Percentiles rank a stretch among this genome's conserved stretches.
Evolutionary conservation across 495 filamentous ascomycete genomes (phyloP).

Genomic region (Aspergillus kassunensis): DNA sequence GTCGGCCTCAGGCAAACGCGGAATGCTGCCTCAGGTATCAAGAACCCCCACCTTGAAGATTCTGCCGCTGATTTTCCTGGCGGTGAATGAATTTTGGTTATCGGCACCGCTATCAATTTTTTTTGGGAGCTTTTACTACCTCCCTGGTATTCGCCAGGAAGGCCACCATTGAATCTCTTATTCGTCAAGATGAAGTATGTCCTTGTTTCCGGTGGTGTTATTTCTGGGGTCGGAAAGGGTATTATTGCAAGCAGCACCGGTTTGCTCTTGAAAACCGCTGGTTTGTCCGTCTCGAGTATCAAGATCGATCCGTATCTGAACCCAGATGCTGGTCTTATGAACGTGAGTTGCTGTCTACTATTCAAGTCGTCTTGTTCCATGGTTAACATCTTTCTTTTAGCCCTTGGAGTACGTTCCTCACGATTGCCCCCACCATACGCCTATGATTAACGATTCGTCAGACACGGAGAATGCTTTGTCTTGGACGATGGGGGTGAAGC

Average conservation of each 20-base stretch:
- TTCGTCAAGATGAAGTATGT: conserved; percentile 72
- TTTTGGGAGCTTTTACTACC: conserved; percentile 19
- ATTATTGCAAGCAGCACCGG: conserved; percentile 65
- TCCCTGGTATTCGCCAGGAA: conserved; percentile 21
- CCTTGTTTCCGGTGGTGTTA: conserved; percentile 78
- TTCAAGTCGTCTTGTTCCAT: background rate
- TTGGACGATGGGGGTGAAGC: conserved; percentile 74
- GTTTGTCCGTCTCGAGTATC: conserved; percentile 58
- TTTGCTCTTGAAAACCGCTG: conserved; percentile 78
- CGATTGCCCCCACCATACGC: background rate
- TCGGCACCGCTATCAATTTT: conserved; percentile 12
- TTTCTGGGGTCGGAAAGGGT: conserved; percentile 80
- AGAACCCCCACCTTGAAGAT: too few species aligned
- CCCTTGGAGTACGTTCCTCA: conserved; percentile 19
- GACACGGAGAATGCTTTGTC: conserved; percentile 73
- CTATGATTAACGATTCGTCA: conserved; percentile 22
- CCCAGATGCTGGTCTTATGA: conserved; percentile 79
- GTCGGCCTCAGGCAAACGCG: too few species aligned
- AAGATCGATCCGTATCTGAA: conserved; percentile 63
- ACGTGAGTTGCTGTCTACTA: conserved; percentile 59
- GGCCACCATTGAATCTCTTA: conserved; percentile 13
- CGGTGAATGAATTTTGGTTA: conserved; percentile 11
- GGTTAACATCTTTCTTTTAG: conserved; percentile 8
- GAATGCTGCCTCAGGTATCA: too few species aligned
- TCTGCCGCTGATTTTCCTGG: conserved; percentile 1